Base-by-base conservation (phyloP, 352 stramenopile genomes). In the Albugo laibachii region DNA sequence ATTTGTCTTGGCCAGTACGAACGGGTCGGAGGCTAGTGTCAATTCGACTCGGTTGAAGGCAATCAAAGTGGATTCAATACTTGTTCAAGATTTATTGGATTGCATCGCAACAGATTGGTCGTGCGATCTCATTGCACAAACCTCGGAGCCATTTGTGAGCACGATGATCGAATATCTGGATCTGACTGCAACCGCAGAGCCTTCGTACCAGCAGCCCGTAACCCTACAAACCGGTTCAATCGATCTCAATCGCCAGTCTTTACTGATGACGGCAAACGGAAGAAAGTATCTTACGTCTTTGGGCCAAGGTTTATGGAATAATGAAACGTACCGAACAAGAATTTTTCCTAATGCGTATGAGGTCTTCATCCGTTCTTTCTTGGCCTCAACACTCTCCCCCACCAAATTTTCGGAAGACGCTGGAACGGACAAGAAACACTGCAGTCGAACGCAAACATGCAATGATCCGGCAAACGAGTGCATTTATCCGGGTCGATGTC, bases 271-370 rank as follows among this genome's bases (percentile, higher is more conserved):
- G 35, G n/a, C 39, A 36, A 45, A 47, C 5, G 58, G 50, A 45
- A 50, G 50, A 27, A 41, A 63, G 27, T 66, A 69, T 42, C 58
- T 53, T 3, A 60, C 49, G n/a, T 56, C 73, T 31, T 38, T 24
- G 37, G 52, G 48, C 19, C 63, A 66, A 46, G 62, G 61, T 37
- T 69, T 67, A 19, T 83, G 65, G 65, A 71, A 62, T 31, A 65
- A 86, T 15, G 56, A 71, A 16, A 47, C 56, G 13, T 66, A 75
- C 54, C 56, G 63, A 20, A 49, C 85, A 8, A 62, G 65, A 11
- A 49, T 89, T 14, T 86, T 86, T 58, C 77, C 77, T 19, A 87
- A 87, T 48, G 74, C 72, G 10, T 86, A 86, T 54, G 74, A 91
- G 52, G 61, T 65, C 12, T 91, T 91, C 44, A 80, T 66, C 21